Base-by-base conservation (phyloP, 78 protist genomes). In the Anaeramoeba flamelloides region DNA sequence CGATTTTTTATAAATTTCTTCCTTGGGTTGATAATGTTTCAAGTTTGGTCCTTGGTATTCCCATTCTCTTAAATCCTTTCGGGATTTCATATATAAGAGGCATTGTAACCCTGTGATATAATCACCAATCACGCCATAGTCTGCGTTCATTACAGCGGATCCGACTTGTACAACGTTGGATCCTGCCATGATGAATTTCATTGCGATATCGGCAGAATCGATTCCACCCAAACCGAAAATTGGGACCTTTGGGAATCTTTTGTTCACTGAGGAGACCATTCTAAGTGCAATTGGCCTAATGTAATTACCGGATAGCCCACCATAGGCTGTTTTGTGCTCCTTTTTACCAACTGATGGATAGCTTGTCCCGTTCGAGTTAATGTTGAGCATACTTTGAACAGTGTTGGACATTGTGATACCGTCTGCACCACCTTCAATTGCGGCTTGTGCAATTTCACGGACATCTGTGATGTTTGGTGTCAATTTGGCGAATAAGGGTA, bases 401-500 rank as follows among this genome's bases (percentile, higher is more conserved):
- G 91, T 88, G 83, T 94, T 94, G 87, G 88, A 90, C 64, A 94
- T 93, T 3, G 96, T 90, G 32, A 93, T 93, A 39, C 96, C 96
- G 26, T 82, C 75, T 2, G 93, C 95, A 30, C 96, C 97, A n/a
- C 96, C 95, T 41, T 75, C 86, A 78, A 85, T n/a, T 0, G 98
- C 98, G 34, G 92, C 93, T 65, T 17, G 17, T 0, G 96, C 96
- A 78, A 93, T 88, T 4, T 81, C 89, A 38, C 79, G 53, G 41
- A 92, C 85, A 78, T 86, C 90, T 0, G 96, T 91, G 34, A 93
- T 91, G 79, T 95, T 95, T 31, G 98, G 98, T 0, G 98, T 95
- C 37, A 95, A 41, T 86, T 95, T 95, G 78, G 92, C 92, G 85
- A 92, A 95, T 87, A 95, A 83, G 74, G 98, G 98, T 3, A 92